Evolutionary conservation across 1,284 basidiomycete genomes (phyloP), one percentile per base, ranked within the genome.

Genomic region (Ustilago hordei): DNA sequence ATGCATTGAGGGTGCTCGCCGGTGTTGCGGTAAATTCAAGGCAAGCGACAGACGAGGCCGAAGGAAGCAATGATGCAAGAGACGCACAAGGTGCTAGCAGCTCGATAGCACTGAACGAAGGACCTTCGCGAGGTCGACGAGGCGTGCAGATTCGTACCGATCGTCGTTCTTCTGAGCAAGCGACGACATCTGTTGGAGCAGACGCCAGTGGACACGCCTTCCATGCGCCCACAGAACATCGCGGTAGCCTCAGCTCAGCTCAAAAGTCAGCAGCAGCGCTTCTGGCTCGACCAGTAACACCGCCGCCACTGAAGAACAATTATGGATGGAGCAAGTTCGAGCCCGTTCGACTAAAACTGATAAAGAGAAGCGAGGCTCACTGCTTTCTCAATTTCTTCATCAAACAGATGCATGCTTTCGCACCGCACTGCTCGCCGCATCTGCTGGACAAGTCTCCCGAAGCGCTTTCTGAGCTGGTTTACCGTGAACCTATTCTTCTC

Each of bases 241-340:
- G 67, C 23, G 45, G 43, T 8, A 36, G 28, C 36, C 17, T 34
- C 11, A 60, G 35, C 41, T 63, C 68, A 1, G 63, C 60, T 1
- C 68, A 60, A 32, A 54, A 60, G 45, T 75, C 73, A 15, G 68
- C 68, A 36, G 68, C 64, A 28, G 68, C 67, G 1, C 68, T 68
- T 7, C 60, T 69, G 3, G 41, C 45, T n/a, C 66, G 75, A 13
- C 70, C 75, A 8, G 57, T 69, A 6, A 77, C 75, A 5, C 75
- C 75, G n/a, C 75, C 75, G 3, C 68, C 75, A 8, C 71, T 78
- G 48, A 78, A 75, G 64, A 68, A 75, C 56, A 70, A 61, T 56
- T 78, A 78, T 28, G 71, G 71, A 34, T 78, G 75, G 75, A 71
- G 71, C 61, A 78, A 78, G 45, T 80, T 80, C 31, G 78, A 80